Evolutionary conservation across 2,329 filamentous ascomycete genomes (phyloP), one percentile per base, ranked within the genome.

Genomic region (Trichoderma gracile): DNA sequence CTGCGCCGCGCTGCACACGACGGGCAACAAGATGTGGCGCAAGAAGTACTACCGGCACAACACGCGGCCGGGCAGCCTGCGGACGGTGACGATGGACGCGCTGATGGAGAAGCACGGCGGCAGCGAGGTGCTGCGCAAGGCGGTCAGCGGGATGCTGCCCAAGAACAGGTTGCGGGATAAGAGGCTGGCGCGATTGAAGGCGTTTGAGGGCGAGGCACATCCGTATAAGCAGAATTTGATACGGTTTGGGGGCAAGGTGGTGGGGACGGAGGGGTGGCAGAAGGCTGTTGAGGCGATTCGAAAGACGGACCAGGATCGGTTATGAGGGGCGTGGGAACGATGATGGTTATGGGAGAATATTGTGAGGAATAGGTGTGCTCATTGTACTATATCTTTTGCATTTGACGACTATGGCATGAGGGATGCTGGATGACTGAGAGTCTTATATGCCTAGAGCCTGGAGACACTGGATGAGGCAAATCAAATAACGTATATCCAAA

Each of bases 31-130:
- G 82, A 90, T 88, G 76, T 89, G 86, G 79, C 92, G 96, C 81
- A 99, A 99, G 83, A 89, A 88, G 69, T 99, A 99, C 84, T 97
- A 97, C 82, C 87, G 91, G 61, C 95, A 98, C 79, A 96, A 89
- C 70, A 98, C 95, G 25, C 85, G 92, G 14, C 95, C 95, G 0
- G 95, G 95, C 63, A 91, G 87, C 72, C 82, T 99, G 72, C 90
- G 90, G 80, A 84, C 88, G 73, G 91, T 99, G 76, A 96, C 89
- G 65, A 97, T 99, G 94, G 94, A 98, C 74, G 86, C 88, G 70
- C 86, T 99, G 82, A 95, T 97, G 84, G 89, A 86, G 73, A 97
- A 97, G 83, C 91, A 92, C 81, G 95, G 95, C 68, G 95, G 95
- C 56, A 89, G 89, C 43, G 95, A 99, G 83, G 89, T 99, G 43